A percentile compares a stretch with the other conserved stretches of the same genome.
Conservation (phyloP, 805 yeast species). For the Maudiozyma pseudohumilis region DNA sequence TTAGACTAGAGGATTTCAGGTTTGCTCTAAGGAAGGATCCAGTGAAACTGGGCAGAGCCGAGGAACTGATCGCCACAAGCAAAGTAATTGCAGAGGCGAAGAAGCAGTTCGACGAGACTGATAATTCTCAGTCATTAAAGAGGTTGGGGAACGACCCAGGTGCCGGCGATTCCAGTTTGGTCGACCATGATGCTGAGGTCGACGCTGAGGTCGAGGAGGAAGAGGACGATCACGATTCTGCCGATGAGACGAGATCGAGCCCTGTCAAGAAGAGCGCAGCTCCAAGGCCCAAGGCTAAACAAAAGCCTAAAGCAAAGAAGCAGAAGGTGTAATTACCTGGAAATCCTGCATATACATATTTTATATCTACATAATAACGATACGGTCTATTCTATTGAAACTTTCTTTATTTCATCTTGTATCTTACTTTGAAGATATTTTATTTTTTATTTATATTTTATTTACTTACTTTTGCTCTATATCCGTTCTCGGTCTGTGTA, state of each 20-base stretch:
- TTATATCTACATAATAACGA: neutral
- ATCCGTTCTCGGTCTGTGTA: neutral
- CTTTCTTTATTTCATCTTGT: neutral
- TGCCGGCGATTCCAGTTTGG: too few relatives aligned
- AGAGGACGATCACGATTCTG: too few relatives aligned
- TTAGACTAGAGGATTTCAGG: conserved; percentile 63
- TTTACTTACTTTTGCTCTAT: neutral
- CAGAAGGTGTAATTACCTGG: too few relatives aligned
- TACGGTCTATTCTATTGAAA: neutral
- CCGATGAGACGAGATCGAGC: too few relatives aligned
- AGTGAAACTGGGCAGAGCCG: conserved; percentile 57
- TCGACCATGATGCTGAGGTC: conserved; percentile 22
- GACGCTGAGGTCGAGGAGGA: conserved; percentile 20
- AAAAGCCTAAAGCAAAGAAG: too few relatives aligned
- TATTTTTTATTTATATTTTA: neutral
- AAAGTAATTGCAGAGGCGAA: conserved; percentile 56
- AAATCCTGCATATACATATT: neutral
- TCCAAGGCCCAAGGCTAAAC: too few relatives aligned
- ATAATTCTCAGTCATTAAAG: conserved; percentile 34
- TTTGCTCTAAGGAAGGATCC: conserved; percentile 61
- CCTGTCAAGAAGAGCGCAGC: too few relatives aligned
- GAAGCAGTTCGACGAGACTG: conserved; percentile 55
- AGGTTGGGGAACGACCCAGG: too few relatives aligned
- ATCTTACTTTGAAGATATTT: neutral
- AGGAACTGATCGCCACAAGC: conserved; percentile 50